phyloP scores from a whole-genome alignment of 2,329 filamentous ascomycete genomes.

The Diaporthe caulivora region DNA sequence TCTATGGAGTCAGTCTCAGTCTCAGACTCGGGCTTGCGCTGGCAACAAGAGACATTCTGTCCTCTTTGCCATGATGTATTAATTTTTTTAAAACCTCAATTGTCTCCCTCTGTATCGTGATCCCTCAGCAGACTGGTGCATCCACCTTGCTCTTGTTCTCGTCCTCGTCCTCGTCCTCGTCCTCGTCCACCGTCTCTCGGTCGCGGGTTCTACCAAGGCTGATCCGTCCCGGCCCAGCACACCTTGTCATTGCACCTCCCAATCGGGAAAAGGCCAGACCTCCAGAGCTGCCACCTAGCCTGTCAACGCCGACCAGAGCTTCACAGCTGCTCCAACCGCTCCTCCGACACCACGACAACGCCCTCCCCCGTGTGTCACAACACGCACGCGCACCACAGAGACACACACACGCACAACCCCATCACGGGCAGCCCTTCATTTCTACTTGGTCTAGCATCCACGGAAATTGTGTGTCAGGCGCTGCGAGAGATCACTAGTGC shows the following conservation, averaged over 20 bases:
- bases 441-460: constrained; percentile 2
- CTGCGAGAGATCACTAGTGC: constrained; percentile 6
- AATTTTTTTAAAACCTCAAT: background rate
- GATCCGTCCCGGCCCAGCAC: constrained; percentile 30
- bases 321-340: constrained; percentile 23
- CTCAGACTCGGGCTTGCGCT: background rate
- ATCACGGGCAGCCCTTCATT: constrained; percentile 7
- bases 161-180: too few species aligned
- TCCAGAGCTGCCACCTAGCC: constrained; percentile 34
- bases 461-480: background rate
- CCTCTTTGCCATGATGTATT: background rate
- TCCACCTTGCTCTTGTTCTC: background rate
- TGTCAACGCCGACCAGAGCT: constrained; percentile 31
- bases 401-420: constrained; percentile 13
- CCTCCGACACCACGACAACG: constrained; percentile 31
- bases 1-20: background rate
- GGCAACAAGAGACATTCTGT: constrained; percentile 24
- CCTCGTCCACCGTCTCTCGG: background rate
- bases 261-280: constrained; percentile 36
- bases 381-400: too few species aligned
- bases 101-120: background rate
- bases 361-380: background rate
- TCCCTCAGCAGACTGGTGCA: background rate
- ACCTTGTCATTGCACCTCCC: constrained; percentile 37
- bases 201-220: background rate